These are phyloP conservation scores for Henckelia pumila DNA, from an alignment of 257 asterid genomes.

Conservation along the genomic window DNA sequence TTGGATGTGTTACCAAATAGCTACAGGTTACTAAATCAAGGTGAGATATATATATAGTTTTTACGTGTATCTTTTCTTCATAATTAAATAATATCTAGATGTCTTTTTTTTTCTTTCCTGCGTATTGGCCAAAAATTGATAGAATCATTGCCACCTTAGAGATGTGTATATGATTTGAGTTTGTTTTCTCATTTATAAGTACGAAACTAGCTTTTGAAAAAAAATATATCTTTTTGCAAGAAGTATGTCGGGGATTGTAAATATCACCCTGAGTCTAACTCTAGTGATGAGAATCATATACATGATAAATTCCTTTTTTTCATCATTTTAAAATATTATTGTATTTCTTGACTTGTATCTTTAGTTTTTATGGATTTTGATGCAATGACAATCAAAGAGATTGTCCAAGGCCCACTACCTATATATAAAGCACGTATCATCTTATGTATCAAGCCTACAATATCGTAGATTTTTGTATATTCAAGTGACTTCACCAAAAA, in stretches of 20 bases:
- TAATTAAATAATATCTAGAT: neutral
- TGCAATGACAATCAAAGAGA: too few species aligned
- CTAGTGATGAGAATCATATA: neutral
- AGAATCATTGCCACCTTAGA: neutral
- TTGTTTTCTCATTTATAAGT: neutral
- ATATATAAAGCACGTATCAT: too few species aligned
- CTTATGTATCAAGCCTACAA: too few species aligned
- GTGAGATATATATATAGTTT: conserved; percentile 50
- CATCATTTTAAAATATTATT: too few species aligned
- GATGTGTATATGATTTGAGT: neutral
- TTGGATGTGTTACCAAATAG: conserved; percentile 72
- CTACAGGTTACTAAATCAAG: conserved; percentile 76
- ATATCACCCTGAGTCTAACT: neutral
- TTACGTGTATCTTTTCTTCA: conserved; percentile 10
- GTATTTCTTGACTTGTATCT: too few species aligned
- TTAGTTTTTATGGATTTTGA: too few species aligned
- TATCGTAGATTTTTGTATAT: too few species aligned
- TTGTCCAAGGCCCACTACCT: too few species aligned
- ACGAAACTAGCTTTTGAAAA: neutral
- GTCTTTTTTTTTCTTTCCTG: too few species aligned
- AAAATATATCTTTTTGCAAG: neutral
- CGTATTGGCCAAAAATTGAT: neutral
- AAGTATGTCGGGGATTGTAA: neutral
- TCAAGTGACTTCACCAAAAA: too few species aligned
- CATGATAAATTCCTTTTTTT: neutral